Conservation (phyloP, 139 green algal species). For the Micractinium conductrix region DNA sequence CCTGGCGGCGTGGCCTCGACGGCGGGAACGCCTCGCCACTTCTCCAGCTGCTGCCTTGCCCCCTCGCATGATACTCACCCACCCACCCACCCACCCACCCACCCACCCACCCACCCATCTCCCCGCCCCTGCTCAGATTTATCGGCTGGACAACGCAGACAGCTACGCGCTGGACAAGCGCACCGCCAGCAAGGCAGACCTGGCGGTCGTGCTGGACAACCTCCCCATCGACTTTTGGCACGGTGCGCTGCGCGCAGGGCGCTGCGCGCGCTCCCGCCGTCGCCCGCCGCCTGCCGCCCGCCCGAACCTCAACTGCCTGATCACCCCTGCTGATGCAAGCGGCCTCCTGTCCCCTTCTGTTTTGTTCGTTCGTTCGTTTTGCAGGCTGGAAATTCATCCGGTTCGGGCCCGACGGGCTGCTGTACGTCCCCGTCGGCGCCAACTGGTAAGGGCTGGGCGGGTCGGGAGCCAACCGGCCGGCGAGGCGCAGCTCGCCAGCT, state of each 20-base stretch:
- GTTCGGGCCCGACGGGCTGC: conserved; percentile 41
- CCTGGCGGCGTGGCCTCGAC: too few relatives aligned
- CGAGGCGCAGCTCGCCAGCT: too few relatives aligned
- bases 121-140: conserved; percentile 1
- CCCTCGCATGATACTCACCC: neutral
- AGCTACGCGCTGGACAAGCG: conserved; percentile 12
- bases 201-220: conserved; percentile 11
- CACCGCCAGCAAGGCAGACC: neutral
- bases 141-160: conserved; percentile 39
- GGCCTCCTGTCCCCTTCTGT: too few relatives aligned
- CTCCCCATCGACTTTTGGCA: conserved; percentile 23
- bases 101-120: too few relatives aligned
- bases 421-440: conserved; percentile 45
- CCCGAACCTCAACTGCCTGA: neutral
- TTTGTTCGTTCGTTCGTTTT: too few relatives aligned
- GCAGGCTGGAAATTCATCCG: conserved; percentile 42
- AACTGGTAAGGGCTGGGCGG: neutral
- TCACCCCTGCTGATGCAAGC: too few relatives aligned
- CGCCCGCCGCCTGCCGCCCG: neutral
- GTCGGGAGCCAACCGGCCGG: neutral
- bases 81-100: neutral
- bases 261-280: neutral
- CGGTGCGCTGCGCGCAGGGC: neutral
- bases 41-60: neutral
- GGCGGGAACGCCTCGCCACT: too few relatives aligned